Evolutionary conservation across 371 early-diverging fungal species (phyloP).

Genomic region (Thermomucor indicae-seudaticae): DNA sequence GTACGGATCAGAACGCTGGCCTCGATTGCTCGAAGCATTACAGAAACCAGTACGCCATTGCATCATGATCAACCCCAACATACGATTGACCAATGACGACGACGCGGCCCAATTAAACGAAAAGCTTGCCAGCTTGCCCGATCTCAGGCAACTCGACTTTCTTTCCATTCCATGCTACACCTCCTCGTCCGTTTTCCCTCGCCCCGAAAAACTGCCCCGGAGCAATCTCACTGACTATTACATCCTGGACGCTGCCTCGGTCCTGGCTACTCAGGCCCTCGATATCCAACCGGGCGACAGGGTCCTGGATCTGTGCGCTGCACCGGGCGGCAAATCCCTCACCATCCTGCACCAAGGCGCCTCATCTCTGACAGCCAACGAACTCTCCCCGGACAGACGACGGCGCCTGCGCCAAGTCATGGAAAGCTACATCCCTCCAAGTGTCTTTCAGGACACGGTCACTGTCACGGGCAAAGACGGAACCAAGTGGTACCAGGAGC

Average conservation of each 20-base stretch:
- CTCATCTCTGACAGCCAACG: conserved; percentile 46
- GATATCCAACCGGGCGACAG: conserved; percentile 62
- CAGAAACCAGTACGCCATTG: conserved; percentile 41
- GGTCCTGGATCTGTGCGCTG: conserved; percentile 79
- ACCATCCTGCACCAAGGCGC: conserved; percentile 50
- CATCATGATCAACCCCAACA: conserved; percentile 55
- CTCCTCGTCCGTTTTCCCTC: conserved; percentile 32
- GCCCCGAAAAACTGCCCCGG: conserved; percentile 29
- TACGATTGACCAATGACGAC: conserved; percentile 28
- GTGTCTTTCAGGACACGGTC: conserved; percentile 29
- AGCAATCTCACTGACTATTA: conserved; percentile 43
- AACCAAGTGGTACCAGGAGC: conserved; percentile 37
- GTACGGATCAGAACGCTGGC: conserved; percentile 54
- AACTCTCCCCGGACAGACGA: conserved; percentile 49
- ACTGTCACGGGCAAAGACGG: conserved; percentile 58
- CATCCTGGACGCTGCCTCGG: conserved; percentile 68
- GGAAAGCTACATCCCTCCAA: conserved; percentile 50
- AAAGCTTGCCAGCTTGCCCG: conserved; percentile 14
- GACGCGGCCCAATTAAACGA: conserved; percentile 8
- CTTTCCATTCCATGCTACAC: conserved; percentile 38
- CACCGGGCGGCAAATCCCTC: conserved; percentile 71
- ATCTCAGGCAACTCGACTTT: conserved; percentile 29
- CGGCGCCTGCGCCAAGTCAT: conserved; percentile 52
- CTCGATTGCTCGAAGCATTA: conserved; percentile 35
- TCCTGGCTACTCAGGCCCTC: conserved; percentile 58